Conservation (phyloP, 2,329 filamentous ascomycete species). For the Periconia sp. region DNA sequence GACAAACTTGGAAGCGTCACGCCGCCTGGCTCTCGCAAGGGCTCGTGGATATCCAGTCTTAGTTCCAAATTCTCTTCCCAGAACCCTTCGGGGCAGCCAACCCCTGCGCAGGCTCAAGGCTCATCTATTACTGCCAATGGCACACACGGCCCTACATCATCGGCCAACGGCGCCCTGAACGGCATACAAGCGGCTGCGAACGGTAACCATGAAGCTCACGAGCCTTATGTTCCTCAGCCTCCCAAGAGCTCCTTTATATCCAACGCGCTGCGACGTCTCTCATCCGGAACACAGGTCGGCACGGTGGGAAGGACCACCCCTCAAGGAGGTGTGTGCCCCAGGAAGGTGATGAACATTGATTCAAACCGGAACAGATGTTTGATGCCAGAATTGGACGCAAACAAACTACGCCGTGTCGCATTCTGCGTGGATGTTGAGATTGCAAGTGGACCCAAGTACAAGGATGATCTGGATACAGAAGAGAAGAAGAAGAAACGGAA, state of each 20-base stretch:
- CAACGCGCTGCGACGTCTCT: slow-evolving; percentile 79
- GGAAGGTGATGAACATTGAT: slow-evolving; percentile 84
- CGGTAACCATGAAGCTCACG: slow-evolving; percentile 34
- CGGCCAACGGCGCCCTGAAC: slow-evolving; percentile 42
- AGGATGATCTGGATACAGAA: slow-evolving; percentile 57
- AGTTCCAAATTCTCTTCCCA: slow-evolving; percentile 84
- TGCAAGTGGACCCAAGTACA: slow-evolving; percentile 79
- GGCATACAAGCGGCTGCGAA: slow-evolving; percentile 35
- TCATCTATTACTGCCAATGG: slow-evolving; percentile 43
- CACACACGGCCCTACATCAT: slow-evolving; percentile 56
- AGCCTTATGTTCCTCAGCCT: slow-evolving; percentile 73
- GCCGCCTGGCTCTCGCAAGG: slow-evolving; percentile 53
- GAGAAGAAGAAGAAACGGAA: slow-evolving; percentile 54
- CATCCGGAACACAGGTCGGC: slow-evolving; percentile 55
- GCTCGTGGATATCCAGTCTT: slow-evolving; percentile 91
- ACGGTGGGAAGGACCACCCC: slow-evolving; percentile 56
- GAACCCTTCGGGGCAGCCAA: slow-evolving; percentile 40
- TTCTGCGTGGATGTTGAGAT: slow-evolving; percentile 99
- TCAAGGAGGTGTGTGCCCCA: slow-evolving; percentile 73
- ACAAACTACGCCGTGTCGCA: slow-evolving; percentile 82
- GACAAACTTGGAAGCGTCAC: slow-evolving; percentile 37
- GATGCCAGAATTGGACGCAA: slow-evolving; percentile 75
- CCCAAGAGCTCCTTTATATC: slow-evolving; percentile 78
- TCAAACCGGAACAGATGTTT: slow-evolving; percentile 75
- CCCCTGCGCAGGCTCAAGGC: slow-evolving; percentile 36